Base-by-base conservation (phyloP, 2,329 filamentous ascomycete species). In the Pseudogymnoascus sp. region DNA sequence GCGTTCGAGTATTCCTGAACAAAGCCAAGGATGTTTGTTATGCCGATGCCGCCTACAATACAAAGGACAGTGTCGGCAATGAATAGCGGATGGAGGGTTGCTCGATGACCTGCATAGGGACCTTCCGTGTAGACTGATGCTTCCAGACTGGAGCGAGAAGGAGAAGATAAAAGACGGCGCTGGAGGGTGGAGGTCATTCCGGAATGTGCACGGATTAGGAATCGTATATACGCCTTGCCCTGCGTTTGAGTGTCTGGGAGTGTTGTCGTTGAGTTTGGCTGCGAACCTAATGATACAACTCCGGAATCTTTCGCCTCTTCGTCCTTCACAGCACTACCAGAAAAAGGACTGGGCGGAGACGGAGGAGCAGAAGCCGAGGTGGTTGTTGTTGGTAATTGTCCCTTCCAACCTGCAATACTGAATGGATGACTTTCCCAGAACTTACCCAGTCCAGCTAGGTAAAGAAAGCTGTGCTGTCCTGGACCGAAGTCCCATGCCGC, bases 371-470 rank as follows among this genome's bases (percentile, higher is more conserved):
- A 21, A 21, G 48, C 2, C 27, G 48, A 55, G 4, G 12, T 10
- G 1, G n/a, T 17, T 8, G 27, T 33, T 2, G 48, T 3, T 21
- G 9, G 5, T 13, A 15, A 13, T 15, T 55, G 27, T 17, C 48
- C 48, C 9, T 10, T 55, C 48, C 48, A 55, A 4, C 29, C 29
- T 1, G 48, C 27, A 55, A 80, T 67, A 0, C 79, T 81, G 66
- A 84, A 84, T 0, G 81, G 81, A 66, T 84, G 82, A 51, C 80
- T 83, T 67, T 83, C 80, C 80, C 81, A 84, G 0, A 71, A 66
- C 7, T 74, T 70, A n/a, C 62, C 75, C 1, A 81, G 66, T 0
- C 75, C 77, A 0, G 81, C 80, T 66, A 84, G 82, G 67, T 81
- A 81, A 0, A 77, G 69, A 62, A 81, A 83, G 0, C 72, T 76